These are phyloP conservation scores for Plasmodium inui DNA, from an alignment of 169 alveolate genomes.

Conservation along the genomic window DNA sequence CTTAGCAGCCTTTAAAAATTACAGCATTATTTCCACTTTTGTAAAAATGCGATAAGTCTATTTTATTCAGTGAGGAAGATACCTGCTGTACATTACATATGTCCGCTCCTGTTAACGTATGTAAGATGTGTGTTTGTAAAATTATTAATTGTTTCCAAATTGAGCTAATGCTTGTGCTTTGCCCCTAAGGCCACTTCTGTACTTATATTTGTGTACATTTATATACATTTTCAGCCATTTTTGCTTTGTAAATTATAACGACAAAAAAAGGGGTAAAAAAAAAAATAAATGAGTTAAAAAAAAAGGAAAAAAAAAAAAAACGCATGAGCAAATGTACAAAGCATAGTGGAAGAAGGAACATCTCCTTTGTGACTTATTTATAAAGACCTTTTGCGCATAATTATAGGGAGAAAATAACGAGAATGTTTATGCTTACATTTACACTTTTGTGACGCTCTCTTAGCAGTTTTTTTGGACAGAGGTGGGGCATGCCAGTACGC, in stretches of 20 bases:
- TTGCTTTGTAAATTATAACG: background rate
- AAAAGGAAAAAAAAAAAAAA: background rate
- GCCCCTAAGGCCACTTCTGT: background rate
- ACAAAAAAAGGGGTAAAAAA: too few relatives aligned
- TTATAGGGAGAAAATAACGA: background rate
- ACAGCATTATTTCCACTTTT: background rate
- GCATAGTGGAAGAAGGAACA: background rate
- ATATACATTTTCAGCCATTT: background rate
- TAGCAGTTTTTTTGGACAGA: conserved; percentile 4
- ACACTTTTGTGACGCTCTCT: background rate
- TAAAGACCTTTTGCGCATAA: background rate
- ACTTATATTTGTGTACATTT: background rate
- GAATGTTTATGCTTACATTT: conserved; percentile 14
- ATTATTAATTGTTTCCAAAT: background rate
- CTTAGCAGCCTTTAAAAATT: background rate
- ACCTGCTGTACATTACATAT: background rate
- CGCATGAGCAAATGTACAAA: background rate
- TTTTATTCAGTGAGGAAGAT: background rate
- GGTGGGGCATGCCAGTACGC: conserved; percentile 25
- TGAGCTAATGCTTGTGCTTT: background rate
- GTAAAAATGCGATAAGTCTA: background rate
- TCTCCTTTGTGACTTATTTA: conserved; percentile 3
- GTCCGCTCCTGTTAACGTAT: background rate
- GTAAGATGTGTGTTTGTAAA: background rate
- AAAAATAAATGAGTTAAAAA: background rate